Conservation (phyloP, 164 flowering plant species). For the Sextonia rubra region DNA sequence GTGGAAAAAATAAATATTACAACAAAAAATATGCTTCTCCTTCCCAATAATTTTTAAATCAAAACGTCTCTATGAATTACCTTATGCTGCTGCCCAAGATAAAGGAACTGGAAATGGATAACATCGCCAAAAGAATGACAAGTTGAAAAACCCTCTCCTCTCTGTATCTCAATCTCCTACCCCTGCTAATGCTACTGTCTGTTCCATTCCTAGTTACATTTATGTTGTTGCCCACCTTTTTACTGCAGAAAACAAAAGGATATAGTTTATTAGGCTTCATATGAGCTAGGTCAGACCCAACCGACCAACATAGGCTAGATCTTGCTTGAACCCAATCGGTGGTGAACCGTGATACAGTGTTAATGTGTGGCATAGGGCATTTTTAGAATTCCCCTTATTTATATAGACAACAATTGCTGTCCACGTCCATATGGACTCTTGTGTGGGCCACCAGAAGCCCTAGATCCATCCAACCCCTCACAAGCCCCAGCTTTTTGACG, state of each 20-base stretch:
- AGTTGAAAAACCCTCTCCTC: not conserved
- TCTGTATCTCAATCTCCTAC: constrained; percentile 5
- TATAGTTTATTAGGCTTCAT: not conserved
- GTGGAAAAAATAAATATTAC: too few species aligned
- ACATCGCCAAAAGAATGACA: not conserved
- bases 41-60: too few species aligned
- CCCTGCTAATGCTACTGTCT: not conserved
- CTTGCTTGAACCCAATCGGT: not conserved
- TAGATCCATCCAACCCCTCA: too few species aligned
- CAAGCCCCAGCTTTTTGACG: too few species aligned
- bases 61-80: too few species aligned
- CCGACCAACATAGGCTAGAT: not conserved
- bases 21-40: too few species aligned
- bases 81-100: not conserved
- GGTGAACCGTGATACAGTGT: not conserved
- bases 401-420: too few species aligned
- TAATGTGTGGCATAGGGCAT: not conserved
- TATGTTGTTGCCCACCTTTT: not conserved
- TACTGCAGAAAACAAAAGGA: not conserved
- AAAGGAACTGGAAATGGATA: not conserved
- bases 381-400: not conserved
- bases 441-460: too few species aligned
- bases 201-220: constrained; percentile 2
- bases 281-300: not conserved
- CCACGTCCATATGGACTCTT: too few species aligned